Percentiles rank a stretch among this genome's conserved stretches.
phyloP scores from a whole-genome alignment of 371 early-diverging fungal species.

The Zychaea mexicana region DNA sequence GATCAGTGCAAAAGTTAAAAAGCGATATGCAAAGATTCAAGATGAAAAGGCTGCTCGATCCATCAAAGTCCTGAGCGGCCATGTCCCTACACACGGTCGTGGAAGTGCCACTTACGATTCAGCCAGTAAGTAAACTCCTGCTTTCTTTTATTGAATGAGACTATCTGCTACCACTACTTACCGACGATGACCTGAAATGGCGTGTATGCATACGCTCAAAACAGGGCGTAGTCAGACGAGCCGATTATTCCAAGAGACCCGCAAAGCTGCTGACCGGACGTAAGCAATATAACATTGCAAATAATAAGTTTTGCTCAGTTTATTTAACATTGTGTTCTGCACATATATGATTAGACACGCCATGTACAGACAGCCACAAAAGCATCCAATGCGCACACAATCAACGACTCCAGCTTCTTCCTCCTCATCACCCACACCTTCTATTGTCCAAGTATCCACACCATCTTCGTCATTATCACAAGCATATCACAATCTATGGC shows the following conservation, averaged over 20 bases:
- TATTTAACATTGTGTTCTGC: neutral
- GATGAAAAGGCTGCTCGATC: constrained; percentile 43
- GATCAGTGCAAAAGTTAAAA: constrained; percentile 38
- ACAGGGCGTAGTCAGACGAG: constrained; percentile 33
- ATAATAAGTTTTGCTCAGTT: neutral
- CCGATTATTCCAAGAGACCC: constrained; percentile 37
- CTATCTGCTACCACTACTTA: too few relatives aligned
- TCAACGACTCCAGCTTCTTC: neutral
- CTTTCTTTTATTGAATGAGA: too few relatives aligned
- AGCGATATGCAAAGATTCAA: constrained; percentile 42
- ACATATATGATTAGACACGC: constrained; percentile 24
- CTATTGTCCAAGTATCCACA: neutral
- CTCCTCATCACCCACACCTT: neutral
- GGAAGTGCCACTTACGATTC: constrained; percentile 21
- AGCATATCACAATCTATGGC: neutral
- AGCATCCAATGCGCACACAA: neutral
- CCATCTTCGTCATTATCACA: neutral
- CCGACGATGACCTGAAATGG: neutral
- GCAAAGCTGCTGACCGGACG: constrained; percentile 34
- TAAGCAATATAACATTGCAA: too few relatives aligned
- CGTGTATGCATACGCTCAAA: neutral
- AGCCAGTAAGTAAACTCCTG: constrained; percentile 20
- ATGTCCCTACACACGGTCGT: constrained; percentile 21
- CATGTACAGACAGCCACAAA: constrained; percentile 17
- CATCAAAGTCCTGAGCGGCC: constrained; percentile 38